Conservation (phyloP, 1,284 basidiomycete genomes). For the Moesziomyces parantarcticus region DNA sequence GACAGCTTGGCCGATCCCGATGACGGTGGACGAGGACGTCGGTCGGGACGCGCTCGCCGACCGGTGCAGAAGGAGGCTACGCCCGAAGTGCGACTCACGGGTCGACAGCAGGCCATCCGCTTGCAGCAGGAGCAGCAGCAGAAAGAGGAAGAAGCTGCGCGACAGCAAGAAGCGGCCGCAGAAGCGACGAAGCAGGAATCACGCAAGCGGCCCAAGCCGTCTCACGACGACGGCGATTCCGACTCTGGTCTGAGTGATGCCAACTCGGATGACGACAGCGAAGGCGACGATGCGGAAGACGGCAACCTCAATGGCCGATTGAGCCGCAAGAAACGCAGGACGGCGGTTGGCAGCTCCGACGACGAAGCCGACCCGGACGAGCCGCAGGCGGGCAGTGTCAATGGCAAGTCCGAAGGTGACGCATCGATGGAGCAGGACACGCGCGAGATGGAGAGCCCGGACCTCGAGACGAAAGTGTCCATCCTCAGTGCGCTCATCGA, state of each 20-base stretch:
- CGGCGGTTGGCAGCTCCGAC: constrained; percentile 19
- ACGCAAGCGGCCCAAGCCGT: not conserved
- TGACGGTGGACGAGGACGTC: constrained; percentile 9
- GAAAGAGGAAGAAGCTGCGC: constrained; percentile 28
- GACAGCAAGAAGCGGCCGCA: constrained; percentile 1
- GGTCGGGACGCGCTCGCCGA: constrained; percentile 16
- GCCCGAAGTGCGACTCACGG: constrained; percentile 30
- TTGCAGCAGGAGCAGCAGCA: constrained; percentile 47
- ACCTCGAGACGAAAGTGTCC: constrained; percentile 46
- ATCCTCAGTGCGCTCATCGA: constrained; percentile 40
- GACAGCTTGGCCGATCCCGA: constrained; percentile 44
- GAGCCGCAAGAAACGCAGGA: constrained; percentile 20
- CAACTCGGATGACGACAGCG: constrained; percentile 19
- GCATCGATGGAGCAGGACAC: constrained; percentile 6
- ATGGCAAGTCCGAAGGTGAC: constrained; percentile 1
- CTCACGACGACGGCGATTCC: constrained; percentile 5
- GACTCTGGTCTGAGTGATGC: constrained; percentile 9
- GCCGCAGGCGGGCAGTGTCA: not conserved
- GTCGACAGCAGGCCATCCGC: constrained; percentile 46
- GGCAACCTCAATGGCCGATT: constrained; percentile 5
- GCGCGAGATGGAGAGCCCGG: constrained; percentile 18
- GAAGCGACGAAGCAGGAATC: constrained; percentile 3
- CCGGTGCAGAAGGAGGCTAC: constrained; percentile 12
- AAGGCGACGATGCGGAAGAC: constrained; percentile 9
- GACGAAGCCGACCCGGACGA: constrained; percentile 11